A percentile compares a stretch with the other conserved stretches of the same genome.
phyloP scores from a whole-genome alignment of 805 yeast species.

The Candida oleophila region DNA sequence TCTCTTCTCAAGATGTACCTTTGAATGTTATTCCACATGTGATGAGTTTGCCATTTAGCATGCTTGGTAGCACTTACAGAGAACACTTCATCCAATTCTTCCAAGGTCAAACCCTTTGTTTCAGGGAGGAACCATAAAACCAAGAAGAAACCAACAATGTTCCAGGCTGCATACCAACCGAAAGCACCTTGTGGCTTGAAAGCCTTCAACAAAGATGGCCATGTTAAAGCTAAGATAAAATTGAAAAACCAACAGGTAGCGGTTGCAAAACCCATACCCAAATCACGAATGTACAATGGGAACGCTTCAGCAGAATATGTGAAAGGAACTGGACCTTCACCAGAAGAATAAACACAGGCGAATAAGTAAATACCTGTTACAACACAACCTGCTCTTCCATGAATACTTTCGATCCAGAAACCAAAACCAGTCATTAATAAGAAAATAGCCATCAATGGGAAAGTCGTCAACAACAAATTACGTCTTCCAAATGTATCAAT shows the following conservation, averaged over 20 bases:
- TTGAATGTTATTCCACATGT: constrained; percentile 43
- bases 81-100: constrained; percentile 75
- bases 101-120: constrained; percentile 68
- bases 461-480: constrained; percentile 52
- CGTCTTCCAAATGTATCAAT: constrained; percentile 80
- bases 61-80: constrained; percentile 56
- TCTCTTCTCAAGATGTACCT: constrained; percentile 43
- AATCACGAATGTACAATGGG: constrained; percentile 74
- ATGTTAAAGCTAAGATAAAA: constrained; percentile 67
- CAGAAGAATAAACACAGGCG: constrained; percentile 73
- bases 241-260: constrained; percentile 76
- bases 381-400: constrained; percentile 65
- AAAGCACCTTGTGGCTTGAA: constrained; percentile 83
- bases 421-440: constrained; percentile 66
- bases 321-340: constrained; percentile 90
- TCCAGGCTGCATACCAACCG: constrained; percentile 88
- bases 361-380: constrained; percentile 73
- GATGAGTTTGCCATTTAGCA: constrained; percentile 41
- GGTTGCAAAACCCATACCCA: constrained; percentile 79
- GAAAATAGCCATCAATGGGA: constrained; percentile 64
- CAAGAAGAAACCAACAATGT: constrained; percentile 64
- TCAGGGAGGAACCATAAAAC: constrained; percentile 53
- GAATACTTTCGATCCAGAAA: constrained; percentile 59
- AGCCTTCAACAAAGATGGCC: constrained; percentile 70
- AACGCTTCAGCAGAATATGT: constrained; percentile 83